Conservation (phyloP, 2,329 filamentous ascomycete species). For the Colletotrichum aenigma region DNA sequence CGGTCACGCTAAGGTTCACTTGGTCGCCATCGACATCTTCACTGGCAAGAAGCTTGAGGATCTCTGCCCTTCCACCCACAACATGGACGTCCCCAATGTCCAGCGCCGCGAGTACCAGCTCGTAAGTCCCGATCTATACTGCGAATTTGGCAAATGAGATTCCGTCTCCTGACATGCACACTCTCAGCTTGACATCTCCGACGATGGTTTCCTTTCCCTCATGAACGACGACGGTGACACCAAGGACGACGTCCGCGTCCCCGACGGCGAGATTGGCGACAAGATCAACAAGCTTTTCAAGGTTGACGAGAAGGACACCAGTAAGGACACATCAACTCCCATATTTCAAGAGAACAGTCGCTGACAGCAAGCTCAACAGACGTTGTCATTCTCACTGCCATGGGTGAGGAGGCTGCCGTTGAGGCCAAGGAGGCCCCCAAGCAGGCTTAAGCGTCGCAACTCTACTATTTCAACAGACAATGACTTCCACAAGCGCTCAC, state of each 20-base stretch:
- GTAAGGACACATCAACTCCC: conserved; percentile 63
- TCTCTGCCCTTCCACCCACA: conserved; percentile 95
- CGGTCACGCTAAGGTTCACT: conserved; percentile 99
- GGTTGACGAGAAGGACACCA: conserved; percentile 88
- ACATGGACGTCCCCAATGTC: conserved; percentile 98
- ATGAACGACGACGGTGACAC: conserved; percentile 85
- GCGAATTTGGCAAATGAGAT: not conserved
- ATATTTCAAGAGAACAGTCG: not conserved
- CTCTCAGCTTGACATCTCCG: conserved; percentile 82
- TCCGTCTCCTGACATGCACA: not conserved
- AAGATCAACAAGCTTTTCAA: conserved; percentile 84
- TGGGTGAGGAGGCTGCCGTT: conserved; percentile 92
- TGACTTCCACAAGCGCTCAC: conserved; percentile 15
- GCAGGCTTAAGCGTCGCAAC: conserved; percentile 25
- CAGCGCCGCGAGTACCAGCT: conserved; percentile 89
- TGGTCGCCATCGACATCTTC: conserved; percentile 99
- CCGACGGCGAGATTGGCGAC: conserved; percentile 86
- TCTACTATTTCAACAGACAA: conserved; percentile 20
- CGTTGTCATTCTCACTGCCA: conserved; percentile 90
- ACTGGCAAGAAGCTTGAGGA: conserved; percentile 99
- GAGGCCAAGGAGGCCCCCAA: conserved; percentile 91
- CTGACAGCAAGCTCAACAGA: conserved; percentile 52
- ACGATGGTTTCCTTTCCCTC: conserved; percentile 93
- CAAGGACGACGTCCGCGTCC: conserved; percentile 95
- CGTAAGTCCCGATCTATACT: conserved; percentile 62